Evolutionary conservation across 768 basidiomycete genomes (phyloP), one percentile per base, ranked within the genome.

Genomic region (Agaricus blazei): DNA sequence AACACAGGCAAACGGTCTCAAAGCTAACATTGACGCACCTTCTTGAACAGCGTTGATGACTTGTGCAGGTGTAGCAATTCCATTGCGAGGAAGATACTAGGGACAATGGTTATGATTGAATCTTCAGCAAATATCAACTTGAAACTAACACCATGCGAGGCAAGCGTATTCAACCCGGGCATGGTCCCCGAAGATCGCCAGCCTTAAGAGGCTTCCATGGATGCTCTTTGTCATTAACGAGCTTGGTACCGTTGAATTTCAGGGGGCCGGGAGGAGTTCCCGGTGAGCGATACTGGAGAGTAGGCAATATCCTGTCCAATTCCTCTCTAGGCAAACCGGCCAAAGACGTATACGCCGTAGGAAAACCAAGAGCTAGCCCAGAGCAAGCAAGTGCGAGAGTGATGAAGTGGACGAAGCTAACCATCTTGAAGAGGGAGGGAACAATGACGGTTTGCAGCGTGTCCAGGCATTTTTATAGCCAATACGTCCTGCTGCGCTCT

Each of bases 301-400:
- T 27, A 9, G 58, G 58, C 19, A 61, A n/a, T n/a, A 59, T 46
- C 38, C 36, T 45, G n/a, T 63, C 64, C 45, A 66, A 38, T 42
- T 63, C 60, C 19, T 59, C 57, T 23, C 58, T 54, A 19, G 61
- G 54, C 23, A 68, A 57, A 9, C 67, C 67, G n/a, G 61, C 65
- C 23, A 68, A 59, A 9, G 65, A 65, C 26, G 48, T 52, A 51
- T 68, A 63, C 3, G 34, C 7, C 11, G 58, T 29, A 9, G 67
- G 65, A 44, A 66, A 68, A 3, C 62, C 65, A 7, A 29, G 15
- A 12, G 54, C 34, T 2, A 54, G 19, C 12, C 52, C 45, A 29
- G 28, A 36, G 24, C 47, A 28, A n/a, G 46, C 53, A 42, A 54
- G 45, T 9, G 53, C 46, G 26, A 54, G 38, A 27, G 46, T 24